Base-by-base conservation (phyloP, 495 filamentous ascomycete genomes). In the Physcia stellaris region DNA sequence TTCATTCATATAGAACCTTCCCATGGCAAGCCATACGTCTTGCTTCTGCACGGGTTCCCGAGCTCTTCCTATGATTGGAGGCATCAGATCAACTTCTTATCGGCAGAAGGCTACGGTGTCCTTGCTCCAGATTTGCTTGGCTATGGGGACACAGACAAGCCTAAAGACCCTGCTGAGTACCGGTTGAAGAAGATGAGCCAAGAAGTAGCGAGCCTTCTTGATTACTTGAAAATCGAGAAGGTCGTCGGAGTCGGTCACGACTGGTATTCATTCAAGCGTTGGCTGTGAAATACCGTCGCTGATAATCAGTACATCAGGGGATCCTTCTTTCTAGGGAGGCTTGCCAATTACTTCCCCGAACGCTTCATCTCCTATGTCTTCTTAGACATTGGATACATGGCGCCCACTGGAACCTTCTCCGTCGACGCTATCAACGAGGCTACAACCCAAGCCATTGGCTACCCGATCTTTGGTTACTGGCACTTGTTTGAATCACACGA, bases 61-160 rank as follows among this genome's bases (percentile, higher is more conserved):
- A 50, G 43, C 24, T 46, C 54, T 15, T 39, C 45, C 6, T 53
- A 57, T 40, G 56, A 64, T 43, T 68, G 64, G 64, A 46, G 52
- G n/a, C 50, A 60, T 33, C 59, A 61, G 28, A 53, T 64, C 18
- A 12, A 29, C 17, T 45, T 47, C 37, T 56, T 66, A 32, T 24
- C 46, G 5, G 18, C 28, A 2, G 6, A 19, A 1, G 63, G 64
- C 17, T 64, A 59, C 38, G 61, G 62, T 4, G 37, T 66, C 36
- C 31, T 68, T 9, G 60, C 48, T 3, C 64, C 64, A 6, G 64
- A 68, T 47, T 43, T 60, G 12, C 55, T 68, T 2, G 64, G 64
- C 10, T 68, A 60, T 35, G 62, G 63, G 6, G 62, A 50, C 6
- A 59, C 58, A 6, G 52, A 53, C 36, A 64, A 63, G 45, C 64